Base-by-base conservation (phyloP, 2,329 filamentous ascomycete genomes). In the Ceratocystiopsis sp. region DNA sequence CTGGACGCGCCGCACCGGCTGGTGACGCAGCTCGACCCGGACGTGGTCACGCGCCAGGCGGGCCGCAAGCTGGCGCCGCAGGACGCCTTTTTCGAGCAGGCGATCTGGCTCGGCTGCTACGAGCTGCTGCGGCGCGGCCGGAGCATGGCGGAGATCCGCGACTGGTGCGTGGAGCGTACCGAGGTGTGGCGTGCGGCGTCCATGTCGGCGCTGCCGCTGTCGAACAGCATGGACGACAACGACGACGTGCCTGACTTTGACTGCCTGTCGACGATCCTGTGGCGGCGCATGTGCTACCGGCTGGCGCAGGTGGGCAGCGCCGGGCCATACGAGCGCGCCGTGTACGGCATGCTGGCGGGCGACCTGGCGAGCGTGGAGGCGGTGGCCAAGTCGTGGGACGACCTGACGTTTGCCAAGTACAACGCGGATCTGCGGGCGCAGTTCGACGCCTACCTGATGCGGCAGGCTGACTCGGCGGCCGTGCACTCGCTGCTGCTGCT, bases 91-190 rank as follows among this genome's bases (percentile, higher is more conserved):
- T 91, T 89, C 49, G 91, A 98, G 62, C 75, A 80, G 42, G 82
- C 86, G 3, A 83, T 93, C 39, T 96, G 91, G 87, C 71, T 87
- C 47, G 81, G 84, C n/a, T 91, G 84, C 61, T 96, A 86, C 65
- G 85, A 94, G 58, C 83, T 94, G 67, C 67, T 98, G 42, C 78
- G 89, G 40, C 77, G 86, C 38, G 91, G 91, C n/a, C 78, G 76
- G 50, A 75, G 69, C 48, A 75, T 82, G 62, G 62, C 71, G 10
- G 73, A 81, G 35, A 82, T 96, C 49, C 74, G 77, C 43, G 81
- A 87, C 40, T 95, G 86, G 84, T 93, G 86, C 54, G 67, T 80
- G 39, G 82, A 89, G 53, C 74, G 83, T 46, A 84, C 84, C 11
- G 87, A 96, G 61, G 74, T 79, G 48, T 98, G 89, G 89, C 78